Conservation (phyloP, 192 early-diverging fungal genomes). For the Kappamyces sp. region DNA sequence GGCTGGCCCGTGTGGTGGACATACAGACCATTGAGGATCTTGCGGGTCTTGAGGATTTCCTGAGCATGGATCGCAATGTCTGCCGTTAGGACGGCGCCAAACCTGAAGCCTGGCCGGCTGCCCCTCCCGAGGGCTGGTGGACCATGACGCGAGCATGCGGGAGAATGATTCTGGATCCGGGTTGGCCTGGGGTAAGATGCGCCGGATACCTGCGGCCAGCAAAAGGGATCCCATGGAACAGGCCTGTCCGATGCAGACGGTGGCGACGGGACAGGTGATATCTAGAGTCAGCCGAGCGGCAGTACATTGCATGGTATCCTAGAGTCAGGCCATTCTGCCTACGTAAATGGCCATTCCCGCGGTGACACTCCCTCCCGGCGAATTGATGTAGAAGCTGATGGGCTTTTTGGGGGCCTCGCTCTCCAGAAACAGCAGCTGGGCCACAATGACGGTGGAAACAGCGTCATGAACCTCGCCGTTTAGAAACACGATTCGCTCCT, state of each 20-base stretch:
- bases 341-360: constrained; percentile 71
- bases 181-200: constrained; percentile 67
- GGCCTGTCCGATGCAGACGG: constrained; percentile 94
- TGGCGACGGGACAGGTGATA: constrained; percentile 86
- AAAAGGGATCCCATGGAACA: constrained; percentile 97
- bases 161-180: constrained; percentile 77
- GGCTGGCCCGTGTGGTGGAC: constrained; percentile 78
- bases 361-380: constrained; percentile 93
- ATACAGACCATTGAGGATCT: constrained; percentile 81
- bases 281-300: constrained; percentile 2
- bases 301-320: constrained; percentile 11
- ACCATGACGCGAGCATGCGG: constrained; percentile 95
- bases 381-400: constrained; percentile 95
- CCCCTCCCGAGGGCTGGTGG: constrained; percentile 72
- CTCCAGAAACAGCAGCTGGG: constrained; percentile 91
- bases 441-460: constrained; percentile 81
- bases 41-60: constrained; percentile 84
- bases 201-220: constrained; percentile 29
- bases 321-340: constrained; percentile 19
- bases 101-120: neutral
- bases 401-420: constrained; percentile 91
- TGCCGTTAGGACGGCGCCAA: constrained; percentile 70
- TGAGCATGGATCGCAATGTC: constrained; percentile 97
- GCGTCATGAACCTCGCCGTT: constrained; percentile 86
- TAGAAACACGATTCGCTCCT: constrained; percentile 95